Percentiles rank a stretch among this genome's conserved stretches.
These are phyloP conservation scores for Geranium brycei DNA, from an alignment of 345 rosid species.

Conservation along the genomic window DNA sequence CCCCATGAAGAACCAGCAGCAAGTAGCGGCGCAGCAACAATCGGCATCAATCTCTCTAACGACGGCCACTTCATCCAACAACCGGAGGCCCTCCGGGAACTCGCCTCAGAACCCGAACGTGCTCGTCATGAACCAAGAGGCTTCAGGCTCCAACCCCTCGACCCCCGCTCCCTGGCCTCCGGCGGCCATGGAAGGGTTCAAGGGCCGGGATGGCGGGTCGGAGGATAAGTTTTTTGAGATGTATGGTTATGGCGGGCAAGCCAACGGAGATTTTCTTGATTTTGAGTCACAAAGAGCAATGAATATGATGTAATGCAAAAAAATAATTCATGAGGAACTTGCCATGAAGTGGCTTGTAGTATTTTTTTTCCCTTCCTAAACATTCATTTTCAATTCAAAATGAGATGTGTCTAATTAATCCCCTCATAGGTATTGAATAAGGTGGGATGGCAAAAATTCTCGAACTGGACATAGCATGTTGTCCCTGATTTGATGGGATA, in stretches of 20 bases:
- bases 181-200: conserved; percentile 46
- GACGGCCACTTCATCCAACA: conserved; percentile 38
- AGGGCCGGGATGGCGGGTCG: conserved; percentile 42
- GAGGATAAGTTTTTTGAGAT: conserved; percentile 45
- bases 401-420: too few relatives aligned
- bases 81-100: conserved; percentile 56
- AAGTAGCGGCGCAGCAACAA: conserved; percentile 47
- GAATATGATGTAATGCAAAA: conserved; percentile 31
- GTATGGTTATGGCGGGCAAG: conserved; percentile 34
- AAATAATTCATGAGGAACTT: background rate
- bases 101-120: conserved; percentile 54
- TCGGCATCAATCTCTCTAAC: conserved; percentile 56
- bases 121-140: conserved; percentile 48
- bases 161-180: conserved; percentile 43
- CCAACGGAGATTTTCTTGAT: conserved; percentile 31
- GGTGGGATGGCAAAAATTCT: too few relatives aligned
- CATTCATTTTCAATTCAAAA: too few relatives aligned
- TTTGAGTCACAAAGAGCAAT: conserved; percentile 35
- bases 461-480: too few relatives aligned
- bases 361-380: background rate
- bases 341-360: background rate
- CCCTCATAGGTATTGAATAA: too few relatives aligned
- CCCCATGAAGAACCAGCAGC: conserved; percentile 95
- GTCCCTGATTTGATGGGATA: too few relatives aligned
- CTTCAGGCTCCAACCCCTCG: conserved; percentile 43